Conservation (phyloP, 2,329 filamentous ascomycete species). For the Penicillium brevicompactum region DNA sequence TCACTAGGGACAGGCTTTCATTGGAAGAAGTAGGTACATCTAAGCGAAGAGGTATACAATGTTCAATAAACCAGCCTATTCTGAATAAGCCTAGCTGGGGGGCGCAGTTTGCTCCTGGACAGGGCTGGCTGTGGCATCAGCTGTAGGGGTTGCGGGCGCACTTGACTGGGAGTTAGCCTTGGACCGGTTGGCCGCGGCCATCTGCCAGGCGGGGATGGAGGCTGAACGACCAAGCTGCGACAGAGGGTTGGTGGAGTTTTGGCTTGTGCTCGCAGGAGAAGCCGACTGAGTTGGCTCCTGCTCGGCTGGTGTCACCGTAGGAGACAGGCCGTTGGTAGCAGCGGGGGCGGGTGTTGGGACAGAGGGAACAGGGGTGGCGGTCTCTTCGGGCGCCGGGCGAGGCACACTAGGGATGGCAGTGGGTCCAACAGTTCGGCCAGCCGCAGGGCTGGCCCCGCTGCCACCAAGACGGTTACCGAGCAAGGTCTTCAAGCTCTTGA, state of each 20-base stretch:
- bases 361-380: conserved; percentile 23
- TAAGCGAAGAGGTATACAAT: conserved; percentile 27
- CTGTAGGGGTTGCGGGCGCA: conserved; percentile 17
- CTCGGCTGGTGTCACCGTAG: conserved; percentile 31
- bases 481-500: conserved; percentile 89
- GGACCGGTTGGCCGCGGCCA: conserved; percentile 64
- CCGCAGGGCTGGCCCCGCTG: conserved; percentile 33
- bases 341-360: not conserved
- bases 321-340: conserved; percentile 30
- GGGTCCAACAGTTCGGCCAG: conserved; percentile 34
- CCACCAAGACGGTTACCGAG: conserved; percentile 65
- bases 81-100: conserved; percentile 26
- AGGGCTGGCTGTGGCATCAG: conserved; percentile 22
- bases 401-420: conserved; percentile 23
- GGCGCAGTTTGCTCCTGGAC: conserved; percentile 33
- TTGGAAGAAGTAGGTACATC: conserved; percentile 26
- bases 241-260: conserved; percentile 50
- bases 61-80: conserved; percentile 6
- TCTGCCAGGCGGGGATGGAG: conserved; percentile 78
- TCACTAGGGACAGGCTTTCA: not conserved
- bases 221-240: conserved; percentile 56
- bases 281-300: conserved; percentile 29
- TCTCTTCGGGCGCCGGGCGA: conserved; percentile 25
- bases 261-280: conserved; percentile 30
- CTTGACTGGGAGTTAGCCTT: conserved; percentile 37